These are phyloP conservation scores for Schwanniomyces pseudopolymorphus DNA, from an alignment of 805 yeast species.

Conservation along the genomic window DNA sequence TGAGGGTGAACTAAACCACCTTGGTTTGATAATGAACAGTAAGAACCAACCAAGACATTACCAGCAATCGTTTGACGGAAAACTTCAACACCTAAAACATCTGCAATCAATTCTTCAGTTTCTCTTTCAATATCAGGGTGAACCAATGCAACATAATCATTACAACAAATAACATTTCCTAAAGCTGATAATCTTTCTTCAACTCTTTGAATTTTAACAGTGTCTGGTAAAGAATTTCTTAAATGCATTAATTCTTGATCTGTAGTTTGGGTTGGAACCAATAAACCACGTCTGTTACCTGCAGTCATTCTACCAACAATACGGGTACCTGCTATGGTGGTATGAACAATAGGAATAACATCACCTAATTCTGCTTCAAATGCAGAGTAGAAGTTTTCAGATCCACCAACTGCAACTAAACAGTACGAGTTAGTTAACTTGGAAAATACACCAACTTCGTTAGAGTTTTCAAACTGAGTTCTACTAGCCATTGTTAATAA, in stretches of 20 bases:
- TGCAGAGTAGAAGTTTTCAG: conserved; percentile 80
- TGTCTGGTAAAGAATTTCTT: conserved; percentile 93
- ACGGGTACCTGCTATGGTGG: conserved; percentile 97
- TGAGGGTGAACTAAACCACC: conserved; percentile 99
- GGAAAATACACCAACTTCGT: conserved; percentile 85
- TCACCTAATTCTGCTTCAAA: conserved; percentile 98
- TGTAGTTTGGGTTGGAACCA: conserved; percentile 96
- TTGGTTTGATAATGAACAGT: conserved; percentile 91
- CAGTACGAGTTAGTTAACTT: conserved; percentile 95
- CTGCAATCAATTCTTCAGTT: conserved; percentile 97
- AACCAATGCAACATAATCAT: conserved; percentile 97
- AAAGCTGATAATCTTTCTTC: conserved; percentile 96
- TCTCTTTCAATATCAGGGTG: conserved; percentile 99
- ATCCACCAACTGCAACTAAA: conserved; percentile 95
- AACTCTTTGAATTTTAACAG: conserved; percentile 93
- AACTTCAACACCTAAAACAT: conserved; percentile 97
- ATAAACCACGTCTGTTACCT: conserved; percentile 94
- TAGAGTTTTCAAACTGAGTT: conserved; percentile 50
- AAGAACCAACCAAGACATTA: conserved; percentile 94
- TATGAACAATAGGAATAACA: conserved; percentile 92
- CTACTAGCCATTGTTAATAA: conserved; percentile 40
- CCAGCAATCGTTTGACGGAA: conserved; percentile 99
- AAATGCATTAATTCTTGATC: conserved; percentile 98
- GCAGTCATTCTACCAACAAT: conserved; percentile 98
- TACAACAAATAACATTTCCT: conserved; percentile 97